phyloP scores from a whole-genome alignment of 305 asterid genomes.

The Withania somnifera region DNA sequence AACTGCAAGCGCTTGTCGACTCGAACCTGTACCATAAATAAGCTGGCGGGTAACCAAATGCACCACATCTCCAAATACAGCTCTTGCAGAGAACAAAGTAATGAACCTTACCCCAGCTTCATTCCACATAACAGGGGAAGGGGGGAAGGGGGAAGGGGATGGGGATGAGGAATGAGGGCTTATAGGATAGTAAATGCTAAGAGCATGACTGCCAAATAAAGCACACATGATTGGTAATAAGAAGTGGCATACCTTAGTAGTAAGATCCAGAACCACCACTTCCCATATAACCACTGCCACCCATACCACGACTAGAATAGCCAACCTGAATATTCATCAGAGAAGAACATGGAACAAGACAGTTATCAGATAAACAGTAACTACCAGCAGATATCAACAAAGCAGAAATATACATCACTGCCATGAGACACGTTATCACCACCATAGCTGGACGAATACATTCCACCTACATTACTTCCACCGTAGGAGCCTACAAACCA shows the following conservation, averaged over 20 bases:
- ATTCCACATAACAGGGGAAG: background rate
- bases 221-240: background rate
- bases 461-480: conserved; percentile 60
- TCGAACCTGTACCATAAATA: conserved; percentile 25
- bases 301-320: conserved; percentile 60
- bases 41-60: conserved; percentile 18
- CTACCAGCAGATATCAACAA: background rate
- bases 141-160: background rate
- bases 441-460: conserved; percentile 74
- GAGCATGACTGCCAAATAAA: background rate
- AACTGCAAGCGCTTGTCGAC: conserved; percentile 22
- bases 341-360: background rate
- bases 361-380: background rate
- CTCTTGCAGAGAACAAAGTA: conserved; percentile 12
- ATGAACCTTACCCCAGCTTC: background rate
- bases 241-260: conserved; percentile 50
- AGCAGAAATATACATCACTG: conserved; percentile 48
- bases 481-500: conserved; percentile 57
- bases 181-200: background rate
- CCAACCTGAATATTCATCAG: conserved; percentile 40
- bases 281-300: conserved; percentile 80
- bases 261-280: conserved; percentile 81
- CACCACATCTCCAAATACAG: conserved; percentile 6
- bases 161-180: background rate
- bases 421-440: conserved; percentile 79